Conservation (phyloP, 2,329 filamentous ascomycete genomes). For the Chaetomium globosum region DNA sequence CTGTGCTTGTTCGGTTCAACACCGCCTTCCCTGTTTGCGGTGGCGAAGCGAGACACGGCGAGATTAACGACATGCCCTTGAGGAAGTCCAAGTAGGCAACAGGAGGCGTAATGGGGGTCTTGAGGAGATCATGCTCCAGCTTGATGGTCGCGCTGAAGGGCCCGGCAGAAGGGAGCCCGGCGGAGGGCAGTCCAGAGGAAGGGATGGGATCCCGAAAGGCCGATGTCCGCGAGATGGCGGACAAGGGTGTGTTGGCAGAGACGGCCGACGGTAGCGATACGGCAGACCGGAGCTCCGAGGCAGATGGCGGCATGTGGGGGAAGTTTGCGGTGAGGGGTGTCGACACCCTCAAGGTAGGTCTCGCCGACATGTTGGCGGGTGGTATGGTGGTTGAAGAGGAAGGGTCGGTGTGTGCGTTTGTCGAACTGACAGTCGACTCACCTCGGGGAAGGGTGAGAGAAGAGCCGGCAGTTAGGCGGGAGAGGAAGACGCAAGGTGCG, state of each 20-base stretch:
- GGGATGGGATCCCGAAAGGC: constrained; percentile 45
- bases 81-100: constrained; percentile 91
- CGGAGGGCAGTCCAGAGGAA: constrained; percentile 47
- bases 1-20: constrained; percentile 48
- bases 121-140: constrained; percentile 63
- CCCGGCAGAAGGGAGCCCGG: constrained; percentile 41
- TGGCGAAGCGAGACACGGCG: constrained; percentile 47
- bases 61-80: constrained; percentile 72
- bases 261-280: constrained; percentile 51
- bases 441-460: constrained; percentile 40
- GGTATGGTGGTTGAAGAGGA: constrained; percentile 22
- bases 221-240: constrained; percentile 47
- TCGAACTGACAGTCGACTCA: constrained; percentile 45
- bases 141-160: constrained; percentile 63
- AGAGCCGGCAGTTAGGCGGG: constrained; percentile 43
- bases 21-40: constrained; percentile 39
- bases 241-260: constrained; percentile 69
- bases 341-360: constrained; percentile 61
- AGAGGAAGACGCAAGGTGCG: constrained; percentile 38
- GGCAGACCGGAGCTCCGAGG: constrained; percentile 58
- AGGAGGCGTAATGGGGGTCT: constrained; percentile 89
- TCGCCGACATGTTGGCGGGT: constrained; percentile 53
- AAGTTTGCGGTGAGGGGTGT: constrained; percentile 66
- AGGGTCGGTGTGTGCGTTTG: constrained; percentile 37
- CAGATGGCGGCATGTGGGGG: constrained; percentile 45